These are phyloP conservation scores for Eudorina sp. DNA, from an alignment of 139 green algal species.

Conservation along the genomic window DNA sequence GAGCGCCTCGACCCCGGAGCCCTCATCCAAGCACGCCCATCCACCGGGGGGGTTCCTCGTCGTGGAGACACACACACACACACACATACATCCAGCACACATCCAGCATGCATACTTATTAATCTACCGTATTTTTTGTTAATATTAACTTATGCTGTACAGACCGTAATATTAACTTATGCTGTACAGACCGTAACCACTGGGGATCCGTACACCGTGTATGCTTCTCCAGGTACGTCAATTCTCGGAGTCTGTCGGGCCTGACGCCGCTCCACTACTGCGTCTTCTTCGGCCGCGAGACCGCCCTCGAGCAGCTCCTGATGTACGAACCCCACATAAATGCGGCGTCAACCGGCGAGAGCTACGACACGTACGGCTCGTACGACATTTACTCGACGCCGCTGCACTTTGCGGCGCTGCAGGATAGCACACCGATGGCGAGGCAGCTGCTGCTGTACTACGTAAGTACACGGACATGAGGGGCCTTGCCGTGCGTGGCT, in stretches of 20 bases:
- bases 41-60: too few relatives aligned
- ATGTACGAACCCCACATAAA: constrained; percentile 24
- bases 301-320: neutral
- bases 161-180: too few relatives aligned
- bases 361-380: neutral
- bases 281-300: neutral
- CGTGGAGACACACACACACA: too few relatives aligned
- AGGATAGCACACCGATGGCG: neutral
- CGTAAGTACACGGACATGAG: neutral
- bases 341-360: constrained; percentile 13
- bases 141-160: too few relatives aligned
- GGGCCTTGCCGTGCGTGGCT: neutral
- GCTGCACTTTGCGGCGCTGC: constrained; percentile 30
- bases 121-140: too few relatives aligned
- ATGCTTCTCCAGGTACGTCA: constrained; percentile 25
- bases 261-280: constrained; percentile 39
- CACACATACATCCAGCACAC: too few relatives aligned
- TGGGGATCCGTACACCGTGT: too few relatives aligned
- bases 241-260: neutral
- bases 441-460: constrained; percentile 2
- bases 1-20: too few relatives aligned
- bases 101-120: too few relatives aligned
- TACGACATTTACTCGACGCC: constrained; percentile 17
- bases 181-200: too few relatives aligned
- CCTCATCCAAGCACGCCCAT: too few relatives aligned